phyloP scores from a whole-genome alignment of 2,329 filamentous ascomycete genomes.

The Calonectria montana region DNA sequence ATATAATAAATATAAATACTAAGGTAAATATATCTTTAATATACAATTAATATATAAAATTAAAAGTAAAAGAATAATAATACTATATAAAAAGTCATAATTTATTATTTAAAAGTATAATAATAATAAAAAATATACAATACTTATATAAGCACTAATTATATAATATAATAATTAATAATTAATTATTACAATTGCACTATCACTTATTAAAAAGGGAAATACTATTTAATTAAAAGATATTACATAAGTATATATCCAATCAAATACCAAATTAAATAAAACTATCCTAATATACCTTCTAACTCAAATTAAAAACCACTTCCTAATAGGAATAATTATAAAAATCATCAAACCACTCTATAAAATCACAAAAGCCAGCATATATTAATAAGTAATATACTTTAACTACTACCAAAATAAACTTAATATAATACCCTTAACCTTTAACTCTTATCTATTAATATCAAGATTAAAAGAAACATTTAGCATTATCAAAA shows the following conservation, averaged over 20 bases:
- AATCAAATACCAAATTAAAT: not conserved
- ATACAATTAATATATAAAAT: not conserved
- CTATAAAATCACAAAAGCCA: not conserved
- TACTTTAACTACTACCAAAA: not conserved
- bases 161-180: not conserved
- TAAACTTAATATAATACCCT: not conserved
- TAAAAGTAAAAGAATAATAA: too few relatives aligned
- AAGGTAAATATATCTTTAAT: not conserved
- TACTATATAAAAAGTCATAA: not conserved
- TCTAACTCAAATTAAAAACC: not conserved
- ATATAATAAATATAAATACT: not conserved
- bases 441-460: not conserved
- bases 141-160: not conserved
- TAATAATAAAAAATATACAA: not conserved
- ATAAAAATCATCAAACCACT: not conserved
- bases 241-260: not conserved
- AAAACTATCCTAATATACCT: not conserved
- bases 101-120: not conserved
- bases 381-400: not conserved
- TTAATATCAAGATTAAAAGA: not conserved
- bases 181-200: not conserved
- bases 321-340: not conserved
- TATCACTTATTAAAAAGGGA: too few relatives aligned
- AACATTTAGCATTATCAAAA: not conserved
- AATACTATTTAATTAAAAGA: too few relatives aligned